Evolutionary conservation across 371 early-diverging fungal genomes (phyloP).

Genomic region (Mortierella sp.): DNA sequence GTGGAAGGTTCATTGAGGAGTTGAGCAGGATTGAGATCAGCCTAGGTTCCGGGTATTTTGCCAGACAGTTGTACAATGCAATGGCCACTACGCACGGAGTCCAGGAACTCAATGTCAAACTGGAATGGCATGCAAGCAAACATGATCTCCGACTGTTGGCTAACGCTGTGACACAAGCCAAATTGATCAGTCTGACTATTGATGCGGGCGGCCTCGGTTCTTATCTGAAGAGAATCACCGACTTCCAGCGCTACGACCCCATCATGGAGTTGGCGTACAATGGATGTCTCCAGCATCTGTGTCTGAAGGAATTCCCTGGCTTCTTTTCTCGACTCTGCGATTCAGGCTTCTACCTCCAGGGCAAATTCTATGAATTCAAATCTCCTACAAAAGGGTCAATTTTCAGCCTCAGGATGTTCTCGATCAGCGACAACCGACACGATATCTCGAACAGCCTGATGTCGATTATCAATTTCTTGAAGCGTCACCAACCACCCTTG

Average conservation of each 20-base stretch:
- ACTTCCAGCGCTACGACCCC: slow-evolving; percentile 9
- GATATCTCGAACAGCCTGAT: too few species aligned
- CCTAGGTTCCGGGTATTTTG: background rate
- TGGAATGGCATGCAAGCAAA: slow-evolving; percentile 3
- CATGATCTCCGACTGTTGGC: slow-evolving; percentile 11
- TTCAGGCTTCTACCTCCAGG: background rate
- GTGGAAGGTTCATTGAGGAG: too few species aligned
- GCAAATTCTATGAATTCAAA: too few species aligned
- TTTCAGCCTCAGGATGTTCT: background rate
- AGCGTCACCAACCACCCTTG: too few species aligned
- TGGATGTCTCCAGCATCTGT: slow-evolving; percentile 1
- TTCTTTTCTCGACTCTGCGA: slow-evolving; percentile 9
- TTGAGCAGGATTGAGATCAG: slow-evolving; percentile 5
- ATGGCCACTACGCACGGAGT: background rate
- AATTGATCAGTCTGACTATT: background rate
- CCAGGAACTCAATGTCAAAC: slow-evolving; percentile 2
- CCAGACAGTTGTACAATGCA: slow-evolving; percentile 10
- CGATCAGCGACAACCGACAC: too few species aligned
- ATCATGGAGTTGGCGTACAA: slow-evolving; percentile 6
- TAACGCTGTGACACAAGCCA: background rate
- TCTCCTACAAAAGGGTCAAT: too few species aligned
- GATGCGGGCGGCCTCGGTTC: slow-evolving; percentile 1
- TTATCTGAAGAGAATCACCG: slow-evolving; percentile 1
- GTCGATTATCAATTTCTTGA: too few species aligned
- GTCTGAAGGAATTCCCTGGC: background rate